Percentiles rank a stretch among this genome's conserved stretches.
phyloP scores from a whole-genome alignment of 1,284 basidiomycete genomes.

The Apiotrichum gamsii region DNA sequence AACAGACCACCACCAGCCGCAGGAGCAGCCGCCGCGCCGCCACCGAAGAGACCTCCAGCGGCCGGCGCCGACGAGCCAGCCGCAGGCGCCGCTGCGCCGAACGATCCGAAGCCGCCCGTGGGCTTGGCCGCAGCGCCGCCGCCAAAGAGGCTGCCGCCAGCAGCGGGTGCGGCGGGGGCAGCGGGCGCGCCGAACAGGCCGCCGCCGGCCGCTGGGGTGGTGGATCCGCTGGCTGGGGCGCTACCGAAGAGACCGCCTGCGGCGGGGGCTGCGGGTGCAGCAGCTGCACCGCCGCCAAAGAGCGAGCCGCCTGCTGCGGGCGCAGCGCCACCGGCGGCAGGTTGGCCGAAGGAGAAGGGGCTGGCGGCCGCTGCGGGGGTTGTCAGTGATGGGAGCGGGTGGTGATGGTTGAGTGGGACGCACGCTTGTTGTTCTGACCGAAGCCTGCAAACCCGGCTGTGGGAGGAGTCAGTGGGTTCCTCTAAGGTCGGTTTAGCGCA shows the following conservation, averaged over 20 bases:
- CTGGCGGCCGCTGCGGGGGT: not conserved
- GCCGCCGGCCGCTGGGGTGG: not conserved
- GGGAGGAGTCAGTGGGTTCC: too few species aligned
- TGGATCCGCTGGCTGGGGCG: not conserved
- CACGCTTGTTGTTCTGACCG: conserved; percentile 29
- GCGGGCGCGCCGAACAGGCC: conserved; percentile 8
- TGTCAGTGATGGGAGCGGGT: not conserved
- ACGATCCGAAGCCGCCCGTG: conserved; percentile 12
- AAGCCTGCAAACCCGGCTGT: conserved; percentile 36
- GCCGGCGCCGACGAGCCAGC: conserved; percentile 2
- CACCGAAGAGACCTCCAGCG: conserved; percentile 9
- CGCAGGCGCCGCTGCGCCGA: conserved; percentile 9
- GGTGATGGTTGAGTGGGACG: conserved; percentile 1
- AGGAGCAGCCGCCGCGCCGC: conserved; percentile 4
- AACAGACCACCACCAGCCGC: conserved; percentile 20
- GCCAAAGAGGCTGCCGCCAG: conserved; percentile 11
- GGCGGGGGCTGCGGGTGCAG: not conserved
- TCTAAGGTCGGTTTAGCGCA: conserved; percentile 5
- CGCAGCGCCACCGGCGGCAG: conserved; percentile 13
- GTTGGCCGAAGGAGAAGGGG: conserved; percentile 13
- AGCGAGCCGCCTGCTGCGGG: conserved; percentile 10
- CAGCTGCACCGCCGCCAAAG: conserved; percentile 14
- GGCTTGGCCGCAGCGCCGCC: conserved; percentile 7
- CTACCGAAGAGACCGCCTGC: not conserved
- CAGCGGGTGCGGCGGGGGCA: not conserved